Percentiles rank a stretch among this genome's conserved stretches.
Conservation (phyloP, 1,284 basidiomycete species). For the Pseudozyma sp. region DNA sequence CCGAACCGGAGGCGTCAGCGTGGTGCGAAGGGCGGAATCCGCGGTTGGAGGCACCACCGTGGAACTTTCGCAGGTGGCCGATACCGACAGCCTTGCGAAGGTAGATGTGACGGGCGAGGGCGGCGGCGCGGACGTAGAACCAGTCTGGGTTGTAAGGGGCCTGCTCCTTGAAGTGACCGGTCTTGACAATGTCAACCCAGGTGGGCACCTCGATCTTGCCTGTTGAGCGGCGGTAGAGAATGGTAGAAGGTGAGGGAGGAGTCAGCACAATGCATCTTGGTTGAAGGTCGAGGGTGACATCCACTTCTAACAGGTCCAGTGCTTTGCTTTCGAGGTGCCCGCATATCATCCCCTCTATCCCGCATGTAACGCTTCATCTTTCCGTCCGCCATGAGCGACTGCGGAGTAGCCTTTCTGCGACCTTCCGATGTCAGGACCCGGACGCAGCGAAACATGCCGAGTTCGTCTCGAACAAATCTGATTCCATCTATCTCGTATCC, state of each 20-base stretch:
- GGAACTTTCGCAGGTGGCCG: slow-evolving; percentile 94
- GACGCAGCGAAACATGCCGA: too few species aligned
- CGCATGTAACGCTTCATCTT: too few species aligned
- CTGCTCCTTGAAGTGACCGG: slow-evolving; percentile 96
- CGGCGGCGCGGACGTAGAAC: slow-evolving; percentile 99
- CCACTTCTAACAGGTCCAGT: too few species aligned
- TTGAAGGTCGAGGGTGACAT: too few species aligned
- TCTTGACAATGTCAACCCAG: slow-evolving; percentile 99
- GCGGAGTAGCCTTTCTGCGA: too few species aligned
- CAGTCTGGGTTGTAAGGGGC: slow-evolving; percentile 99
- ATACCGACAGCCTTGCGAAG: slow-evolving; percentile 98
- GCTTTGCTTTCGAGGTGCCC: too few species aligned
- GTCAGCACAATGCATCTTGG: not conserved
- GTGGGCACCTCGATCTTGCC: slow-evolving; percentile 96
- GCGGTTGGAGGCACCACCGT: slow-evolving; percentile 90
- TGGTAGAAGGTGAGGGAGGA: not conserved
- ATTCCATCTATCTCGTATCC: too few species aligned
- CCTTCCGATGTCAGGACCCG: too few species aligned
- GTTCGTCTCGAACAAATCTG: too few species aligned
- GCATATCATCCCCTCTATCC: too few species aligned
- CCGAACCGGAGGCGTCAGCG: slow-evolving; percentile 81
- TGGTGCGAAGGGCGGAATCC: slow-evolving; percentile 95
- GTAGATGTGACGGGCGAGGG: slow-evolving; percentile 99
- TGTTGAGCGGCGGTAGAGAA: slow-evolving; percentile 32
- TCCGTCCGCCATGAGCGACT: too few species aligned